Evolutionary conservation across 2,329 filamentous ascomycete species (phyloP), one percentile per base, ranked within the genome.

Genomic region (Fusarium devonianum): DNA sequence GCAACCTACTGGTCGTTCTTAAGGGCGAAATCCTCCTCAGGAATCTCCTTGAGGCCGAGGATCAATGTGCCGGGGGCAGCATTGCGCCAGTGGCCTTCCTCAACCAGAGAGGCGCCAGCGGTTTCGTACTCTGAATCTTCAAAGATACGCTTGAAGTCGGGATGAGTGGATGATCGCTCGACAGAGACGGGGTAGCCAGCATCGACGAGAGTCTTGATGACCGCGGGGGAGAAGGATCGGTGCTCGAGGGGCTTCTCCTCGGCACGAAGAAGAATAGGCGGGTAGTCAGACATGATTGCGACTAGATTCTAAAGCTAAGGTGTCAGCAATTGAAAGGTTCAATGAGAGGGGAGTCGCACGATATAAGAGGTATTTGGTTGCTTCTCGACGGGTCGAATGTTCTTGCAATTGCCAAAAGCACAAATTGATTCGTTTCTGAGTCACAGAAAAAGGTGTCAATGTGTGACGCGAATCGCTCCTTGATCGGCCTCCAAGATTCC

Each of bases 41-140:
- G 85, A 9, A 92, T 79, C 74, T 92, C 89, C 80, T 92, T 92
- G 51, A 92, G 78, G 29, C 89, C 89, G 49, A 92, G 73, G 53
- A 92, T 85, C 64, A 91, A 83, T 67, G 88, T 79, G 55, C 89
- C 85, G 58, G 77, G 73, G 28, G 87, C 85, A 1, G 84, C 87
- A 49, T 87, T 77, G 43, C 78, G 77, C 88, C 88, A 92, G 38
- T 79, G 82, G 30, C 86, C 84, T 57, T 84, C 80, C 11, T 82
- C 78, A 11, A 91, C 83, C 16, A 92, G 76, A 11, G 76, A 81
- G 33, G 85, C 86, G 37, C 88, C 88, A 22, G 80, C 78, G 49
- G 79, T 75, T 70, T 81, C 78, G 62, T 85, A 88, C 66, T 88
- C 85, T 30, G 67, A 71, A 60, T 85, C 82, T 22, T 82, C 75